phyloP scores from a whole-genome alignment of 1,284 basidiomycete species.

The Fomitopsis betulina region DNA sequence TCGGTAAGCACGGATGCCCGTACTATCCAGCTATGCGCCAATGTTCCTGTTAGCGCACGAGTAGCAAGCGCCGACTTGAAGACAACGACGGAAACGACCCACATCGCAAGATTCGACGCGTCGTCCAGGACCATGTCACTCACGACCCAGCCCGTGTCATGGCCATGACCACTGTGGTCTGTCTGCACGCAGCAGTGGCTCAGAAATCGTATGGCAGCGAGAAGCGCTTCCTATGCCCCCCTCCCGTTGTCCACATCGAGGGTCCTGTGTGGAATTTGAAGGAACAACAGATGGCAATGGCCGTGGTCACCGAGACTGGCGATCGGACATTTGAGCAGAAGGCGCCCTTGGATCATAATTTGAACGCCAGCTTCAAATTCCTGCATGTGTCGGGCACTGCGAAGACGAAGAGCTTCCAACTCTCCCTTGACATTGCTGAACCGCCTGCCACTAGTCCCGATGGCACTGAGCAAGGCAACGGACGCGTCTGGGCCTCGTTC shows the following conservation, averaged over 20 bases:
- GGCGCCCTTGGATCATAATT: slow-evolving; percentile 72
- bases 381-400: slow-evolving; percentile 85
- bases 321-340: slow-evolving; percentile 81
- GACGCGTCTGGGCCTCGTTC: slow-evolving; percentile 86
- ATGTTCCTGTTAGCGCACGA: slow-evolving; percentile 1
- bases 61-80: slow-evolving; percentile 70
- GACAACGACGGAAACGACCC: slow-evolving; percentile 63
- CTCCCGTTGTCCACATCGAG: slow-evolving; percentile 84
- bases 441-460: slow-evolving; percentile 52
- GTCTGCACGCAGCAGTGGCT: slow-evolving; percentile 83
- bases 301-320: slow-evolving; percentile 79
- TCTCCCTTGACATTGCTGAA: slow-evolving; percentile 79
- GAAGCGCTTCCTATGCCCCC: slow-evolving; percentile 88
- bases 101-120: slow-evolving; percentile 74
- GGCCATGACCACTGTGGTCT: slow-evolving; percentile 86
- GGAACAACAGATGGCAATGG: slow-evolving; percentile 77
- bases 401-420: slow-evolving; percentile 85
- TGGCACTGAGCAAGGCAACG: slow-evolving; percentile 44
- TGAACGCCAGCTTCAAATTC: slow-evolving; percentile 87
- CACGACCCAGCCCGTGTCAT: slow-evolving; percentile 68
- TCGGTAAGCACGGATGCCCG: slow-evolving; percentile 7
- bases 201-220: slow-evolving; percentile 92
- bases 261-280: slow-evolving; percentile 81
- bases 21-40: background rate
- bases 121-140: slow-evolving; percentile 72